Base-by-base conservation (phyloP, 75 land plant genomes). In the Cryptomeria japonica region DNA sequence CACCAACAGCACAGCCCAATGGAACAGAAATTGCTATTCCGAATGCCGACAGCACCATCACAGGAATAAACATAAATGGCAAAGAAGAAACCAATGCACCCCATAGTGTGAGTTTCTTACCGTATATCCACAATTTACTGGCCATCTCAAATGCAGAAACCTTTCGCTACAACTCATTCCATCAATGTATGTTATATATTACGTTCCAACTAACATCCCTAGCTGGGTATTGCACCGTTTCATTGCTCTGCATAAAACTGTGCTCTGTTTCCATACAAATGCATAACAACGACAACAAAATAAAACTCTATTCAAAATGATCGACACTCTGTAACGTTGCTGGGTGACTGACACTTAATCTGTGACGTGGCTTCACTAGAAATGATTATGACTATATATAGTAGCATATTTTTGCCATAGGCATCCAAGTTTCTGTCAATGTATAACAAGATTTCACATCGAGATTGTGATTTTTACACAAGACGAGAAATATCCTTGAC, bases 101-200 rank as follows among this genome's bases (percentile, higher is more conserved):
- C 84, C 84, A 82, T 46, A 82, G 84, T 39, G 84, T 82, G 46
- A 82, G 25, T 41, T 28, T 82, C 51, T 82, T 82, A 13, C 84
- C 51, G 46, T 25, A 25, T 28, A 3, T 28, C 84, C 84, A 82
- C 84, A 82, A 46, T 44, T 82, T 82, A 46, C 51, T 82, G 31
- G 84, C 84, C 84, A 82, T 82, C 12, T 82, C 51, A n/a, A 10
- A 5, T 41, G n/a, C 83, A 18, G 32, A 25, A 22, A 22, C n/a
- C 32, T 28, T 51, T 25, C 32, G 25, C 31, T 18, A 25, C 51
- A 42, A 39, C 1, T 39, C 44, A 79, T 79, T 79, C 41, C 5
- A 79, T 51, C 53, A 51, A 51, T 51, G 53, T 51, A 13, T 15
- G 15, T 51, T 51, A 51, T 79, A 7, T 2, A 18, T 5, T 7